Percentiles rank a stretch among this genome's conserved stretches.
These are phyloP conservation scores for Straminergon stramineum DNA, from an alignment of 225 moss, liverwort and hornwort species.

Conservation along the genomic window DNA sequence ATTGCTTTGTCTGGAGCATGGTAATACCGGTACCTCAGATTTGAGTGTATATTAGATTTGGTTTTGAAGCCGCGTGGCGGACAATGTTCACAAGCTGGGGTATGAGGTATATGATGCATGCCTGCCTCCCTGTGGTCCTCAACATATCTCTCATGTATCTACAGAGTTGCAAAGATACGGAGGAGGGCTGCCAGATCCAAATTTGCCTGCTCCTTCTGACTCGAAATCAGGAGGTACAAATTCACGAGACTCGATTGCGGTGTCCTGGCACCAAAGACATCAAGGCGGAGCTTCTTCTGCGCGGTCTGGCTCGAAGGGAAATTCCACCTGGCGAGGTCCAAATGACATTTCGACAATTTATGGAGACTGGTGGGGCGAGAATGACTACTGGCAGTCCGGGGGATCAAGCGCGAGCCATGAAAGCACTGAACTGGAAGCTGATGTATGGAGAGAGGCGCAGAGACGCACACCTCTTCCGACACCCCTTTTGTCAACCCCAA, in stretches of 20 bases:
- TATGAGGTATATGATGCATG: background rate
- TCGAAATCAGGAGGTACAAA: conserved; percentile 47
- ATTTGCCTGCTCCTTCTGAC: conserved; percentile 38
- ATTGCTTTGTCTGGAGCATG: background rate
- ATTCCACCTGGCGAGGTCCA: conserved; percentile 69
- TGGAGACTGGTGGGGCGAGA: conserved; percentile 95
- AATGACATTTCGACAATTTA: conserved; percentile 76
- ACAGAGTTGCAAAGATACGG: conserved; percentile 85
- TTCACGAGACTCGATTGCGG: conserved; percentile 43
- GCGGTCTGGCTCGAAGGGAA: conserved; percentile 28
- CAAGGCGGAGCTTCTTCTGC: conserved; percentile 24
- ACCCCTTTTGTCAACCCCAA: conserved; percentile 9
- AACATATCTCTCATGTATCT: background rate
- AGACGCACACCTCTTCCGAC: conserved; percentile 6
- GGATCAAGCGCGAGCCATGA: conserved; percentile 9
- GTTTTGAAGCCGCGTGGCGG: background rate
- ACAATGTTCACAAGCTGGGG: background rate
- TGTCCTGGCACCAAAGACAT: conserved; percentile 37
- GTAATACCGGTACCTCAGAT: background rate
- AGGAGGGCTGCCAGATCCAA: conserved; percentile 66
- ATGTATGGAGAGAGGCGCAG: conserved; percentile 5
- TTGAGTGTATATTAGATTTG: background rate
- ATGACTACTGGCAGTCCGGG: conserved; percentile 39
- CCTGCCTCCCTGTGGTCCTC: background rate
- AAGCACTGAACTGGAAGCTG: conserved; percentile 15